Percentiles rank a stretch among this genome's conserved stretches.
Conservation (phyloP, 345 rosid species). For the Raphanus sativus region DNA sequence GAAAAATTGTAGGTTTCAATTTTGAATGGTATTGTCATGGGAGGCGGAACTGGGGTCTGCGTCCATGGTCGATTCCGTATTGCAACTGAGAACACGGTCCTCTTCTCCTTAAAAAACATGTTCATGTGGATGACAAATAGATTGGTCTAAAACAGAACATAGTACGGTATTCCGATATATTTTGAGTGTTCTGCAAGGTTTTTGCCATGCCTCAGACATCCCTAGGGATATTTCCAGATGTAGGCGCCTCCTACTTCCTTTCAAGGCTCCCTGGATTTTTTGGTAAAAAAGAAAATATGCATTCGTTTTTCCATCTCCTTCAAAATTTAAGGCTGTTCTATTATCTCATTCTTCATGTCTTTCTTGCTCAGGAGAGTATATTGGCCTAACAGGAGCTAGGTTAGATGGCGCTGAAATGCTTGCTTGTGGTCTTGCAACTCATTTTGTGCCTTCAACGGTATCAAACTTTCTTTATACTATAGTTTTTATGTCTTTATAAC, state of each 20-base stretch:
- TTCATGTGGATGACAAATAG: not conserved
- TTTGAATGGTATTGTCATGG: conserved; percentile 85
- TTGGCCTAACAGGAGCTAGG: conserved; percentile 71
- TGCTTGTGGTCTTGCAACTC: conserved; percentile 55
- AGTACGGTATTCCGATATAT: not conserved
- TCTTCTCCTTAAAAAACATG: conserved; percentile 2
- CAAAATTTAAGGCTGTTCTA: not conserved
- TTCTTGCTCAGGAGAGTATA: conserved; percentile 62
- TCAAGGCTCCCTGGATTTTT: conserved; percentile 84
- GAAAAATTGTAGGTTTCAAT: conserved; percentile 37
- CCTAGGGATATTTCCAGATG: conserved; percentile 82
- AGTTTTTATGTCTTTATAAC: not conserved
- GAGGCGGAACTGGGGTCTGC: conserved; percentile 81
- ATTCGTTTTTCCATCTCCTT: not conserved
- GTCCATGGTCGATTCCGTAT: conserved; percentile 79
- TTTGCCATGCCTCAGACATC: conserved; percentile 93
- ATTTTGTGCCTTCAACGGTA: conserved; percentile 70
- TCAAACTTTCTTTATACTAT: not conserved
- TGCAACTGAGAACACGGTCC: conserved; percentile 81
- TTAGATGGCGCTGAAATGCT: no score
- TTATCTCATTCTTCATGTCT: not conserved
- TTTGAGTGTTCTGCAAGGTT: conserved; percentile 42
- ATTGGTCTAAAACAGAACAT: not conserved
- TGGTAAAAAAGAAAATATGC: conserved; percentile 43
- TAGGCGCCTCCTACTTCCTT: conserved; percentile 80